These are phyloP conservation scores for Boechera stricta DNA, from an alignment of 345 rosid genomes.

Conservation along the genomic window DNA sequence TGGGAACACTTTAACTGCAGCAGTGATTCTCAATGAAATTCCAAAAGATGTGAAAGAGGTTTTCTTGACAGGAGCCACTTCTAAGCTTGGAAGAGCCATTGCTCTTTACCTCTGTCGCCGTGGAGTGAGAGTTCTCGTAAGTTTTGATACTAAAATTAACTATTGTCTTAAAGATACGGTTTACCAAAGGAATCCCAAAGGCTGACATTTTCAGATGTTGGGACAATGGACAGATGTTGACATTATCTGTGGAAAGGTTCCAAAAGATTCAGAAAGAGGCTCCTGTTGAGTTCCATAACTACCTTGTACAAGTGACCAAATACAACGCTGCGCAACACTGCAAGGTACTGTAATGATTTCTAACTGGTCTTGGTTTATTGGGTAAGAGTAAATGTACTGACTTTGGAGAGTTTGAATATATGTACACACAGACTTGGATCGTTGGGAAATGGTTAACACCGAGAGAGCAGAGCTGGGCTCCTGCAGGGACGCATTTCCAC, in stretches of 20 bases:
- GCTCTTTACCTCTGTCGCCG: constrained; percentile 89
- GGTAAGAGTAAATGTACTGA: background rate
- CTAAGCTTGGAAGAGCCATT: constrained; percentile 97
- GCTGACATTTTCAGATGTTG: background rate
- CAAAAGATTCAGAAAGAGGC: constrained; percentile 90
- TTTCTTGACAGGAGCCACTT: constrained; percentile 95
- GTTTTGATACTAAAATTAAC: constrained; percentile 22
- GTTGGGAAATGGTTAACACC: constrained; percentile 98
- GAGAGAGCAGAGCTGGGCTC: constrained; percentile 93
- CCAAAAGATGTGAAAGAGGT: constrained; percentile 78
- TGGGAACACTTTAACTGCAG: constrained; percentile 97
- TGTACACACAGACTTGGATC: constrained; percentile 74
- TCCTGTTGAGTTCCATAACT: constrained; percentile 71
- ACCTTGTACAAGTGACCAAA: constrained; percentile 92
- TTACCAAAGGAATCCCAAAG: constrained; percentile 1
- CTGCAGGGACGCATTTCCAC: constrained; percentile 87
- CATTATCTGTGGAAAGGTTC: constrained; percentile 80
- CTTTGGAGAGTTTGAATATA: background rate
- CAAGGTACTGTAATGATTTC: constrained; percentile 53
- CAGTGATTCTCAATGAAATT: constrained; percentile 85
- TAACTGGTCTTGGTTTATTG: background rate
- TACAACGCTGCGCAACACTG: constrained; percentile 88
- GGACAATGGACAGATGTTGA: constrained; percentile 72
- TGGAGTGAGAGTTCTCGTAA: constrained; percentile 85
- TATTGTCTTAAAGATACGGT: background rate